Evolutionary conservation across 495 filamentous ascomycete genomes (phyloP), one percentile per base, ranked within the genome.

Genomic region (Penicillium cinerascens): DNA sequence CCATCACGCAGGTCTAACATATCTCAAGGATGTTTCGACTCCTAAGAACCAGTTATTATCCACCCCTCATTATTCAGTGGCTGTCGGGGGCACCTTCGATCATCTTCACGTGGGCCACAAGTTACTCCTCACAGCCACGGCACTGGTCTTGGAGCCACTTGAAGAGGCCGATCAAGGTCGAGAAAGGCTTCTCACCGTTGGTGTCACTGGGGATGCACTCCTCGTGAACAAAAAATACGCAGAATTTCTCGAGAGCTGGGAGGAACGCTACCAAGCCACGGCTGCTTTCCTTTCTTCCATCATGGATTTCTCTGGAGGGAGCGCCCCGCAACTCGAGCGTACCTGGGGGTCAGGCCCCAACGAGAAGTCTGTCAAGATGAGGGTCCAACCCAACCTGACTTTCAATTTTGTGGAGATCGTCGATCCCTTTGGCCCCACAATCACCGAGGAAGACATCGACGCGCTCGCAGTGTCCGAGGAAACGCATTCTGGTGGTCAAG

Each of bases 71-170:
- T 64, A 68, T 55, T 78, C 80, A 16, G 87, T 95, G 27, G 84
- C 82, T n/a, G 84, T 97, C 27, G 93, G 92, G 38, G 93, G 93
- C 17, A 97, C 93, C 4, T 98, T 97, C 66, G 93, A 98, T 69
- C 89, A 97, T 70, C 82, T 98, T 35, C 93, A 97, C 64, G 81
- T 88, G 23, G 93, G 93, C n/a, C 93, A 98, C 74, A 97, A 96
- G 64, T 78, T 97, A 20, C 81, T 98, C 6, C 76, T 98, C 33
- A 92, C 92, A 7, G 92, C 92, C 59, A 87, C 84, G 8, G 86
- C 87, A 4, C 75, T 96, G 44, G 75, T 89, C 9, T 68, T 92
- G 16, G 78, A 82, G 3, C 71, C 77, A 3, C 60, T 66, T 4
- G 63, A 49, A 60, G 47, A 65, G 4, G 55, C 60, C 20, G 47